Conservation (phyloP, 2,329 filamentous ascomycete genomes). For the Ophiognomonia clavigignenti-juglandacearum region DNA sequence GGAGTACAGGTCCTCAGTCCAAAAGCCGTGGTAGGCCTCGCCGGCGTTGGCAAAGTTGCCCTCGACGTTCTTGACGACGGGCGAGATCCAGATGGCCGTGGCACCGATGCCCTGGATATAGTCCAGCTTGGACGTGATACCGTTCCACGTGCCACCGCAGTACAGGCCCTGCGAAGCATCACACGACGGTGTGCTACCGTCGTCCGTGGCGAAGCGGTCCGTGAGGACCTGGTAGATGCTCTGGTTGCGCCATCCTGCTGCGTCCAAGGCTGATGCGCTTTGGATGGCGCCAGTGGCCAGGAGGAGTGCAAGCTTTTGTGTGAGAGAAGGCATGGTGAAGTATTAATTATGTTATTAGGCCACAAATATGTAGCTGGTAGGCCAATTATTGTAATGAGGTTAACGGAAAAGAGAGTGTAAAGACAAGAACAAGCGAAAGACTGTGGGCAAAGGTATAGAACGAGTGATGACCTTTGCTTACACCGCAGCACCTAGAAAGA, state of each 20-base stretch:
- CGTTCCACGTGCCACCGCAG: constrained; percentile 43
- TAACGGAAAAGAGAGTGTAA: not conserved
- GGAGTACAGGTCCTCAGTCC: constrained; percentile 43
- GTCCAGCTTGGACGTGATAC: constrained; percentile 41
- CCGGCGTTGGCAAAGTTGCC: constrained; percentile 24
- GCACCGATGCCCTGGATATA: constrained; percentile 41
- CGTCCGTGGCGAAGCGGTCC: constrained; percentile 34
- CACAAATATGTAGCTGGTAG: not conserved
- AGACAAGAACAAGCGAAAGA: constrained; percentile 2
- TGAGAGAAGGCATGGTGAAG: constrained; percentile 1
- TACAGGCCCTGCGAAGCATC: constrained; percentile 28
- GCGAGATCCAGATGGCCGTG: constrained; percentile 41
- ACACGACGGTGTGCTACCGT: constrained; percentile 29
- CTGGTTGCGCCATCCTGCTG: constrained; percentile 28
- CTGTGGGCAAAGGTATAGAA: constrained; percentile 4
- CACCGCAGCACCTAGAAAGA: constrained; percentile 2
- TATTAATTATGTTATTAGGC: not conserved
- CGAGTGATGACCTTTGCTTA: not conserved
- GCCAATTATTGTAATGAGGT: not conserved
- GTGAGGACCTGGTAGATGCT: constrained; percentile 40
- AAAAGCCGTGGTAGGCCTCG: constrained; percentile 42
- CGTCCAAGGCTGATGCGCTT: constrained; percentile 5
- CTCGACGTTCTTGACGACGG: constrained; percentile 36
- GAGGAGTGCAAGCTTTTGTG: not conserved
- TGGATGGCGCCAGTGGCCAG: constrained; percentile 1